phyloP scores from a whole-genome alignment of 495 filamentous ascomycete genomes.

The Penicillium verhagenii region DNA sequence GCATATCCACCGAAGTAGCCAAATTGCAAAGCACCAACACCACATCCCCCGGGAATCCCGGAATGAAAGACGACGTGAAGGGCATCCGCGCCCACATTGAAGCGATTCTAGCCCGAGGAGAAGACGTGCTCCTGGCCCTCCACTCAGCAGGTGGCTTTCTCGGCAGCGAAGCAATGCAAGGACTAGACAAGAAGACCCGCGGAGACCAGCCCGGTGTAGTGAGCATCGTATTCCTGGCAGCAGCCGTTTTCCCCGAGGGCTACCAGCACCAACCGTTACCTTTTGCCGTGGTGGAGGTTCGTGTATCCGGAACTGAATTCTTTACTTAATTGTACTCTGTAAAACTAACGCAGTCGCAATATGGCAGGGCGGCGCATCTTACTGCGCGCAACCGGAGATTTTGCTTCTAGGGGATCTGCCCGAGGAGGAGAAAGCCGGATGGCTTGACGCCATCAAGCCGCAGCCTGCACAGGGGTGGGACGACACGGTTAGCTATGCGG shows the following conservation, averaged over 20 bases:
- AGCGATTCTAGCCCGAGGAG: slow-evolving; percentile 5
- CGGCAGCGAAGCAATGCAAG: slow-evolving; percentile 32
- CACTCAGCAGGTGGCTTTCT: slow-evolving; percentile 41
- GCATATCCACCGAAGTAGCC: slow-evolving; percentile 12
- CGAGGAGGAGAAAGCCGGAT: neutral
- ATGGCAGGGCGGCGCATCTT: slow-evolving; percentile 1
- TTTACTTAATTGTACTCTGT: too few relatives aligned
- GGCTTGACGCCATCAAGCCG: neutral
- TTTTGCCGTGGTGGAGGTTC: slow-evolving; percentile 19
- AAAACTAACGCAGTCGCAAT: neutral
- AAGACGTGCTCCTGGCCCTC: slow-evolving; percentile 35
- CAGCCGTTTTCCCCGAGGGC: slow-evolving; percentile 17
- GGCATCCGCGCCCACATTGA: slow-evolving; percentile 20
- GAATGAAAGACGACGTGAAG: slow-evolving; percentile 20
- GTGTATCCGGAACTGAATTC: too few relatives aligned
- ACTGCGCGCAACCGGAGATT: slow-evolving; percentile 1
- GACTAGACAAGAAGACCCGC: slow-evolving; percentile 13
- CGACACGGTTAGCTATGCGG: slow-evolving; percentile 17
- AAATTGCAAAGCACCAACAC: slow-evolving; percentile 23
- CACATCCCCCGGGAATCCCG: slow-evolving; percentile 18
- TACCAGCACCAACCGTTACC: slow-evolving; percentile 18
- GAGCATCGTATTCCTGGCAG: slow-evolving; percentile 24
- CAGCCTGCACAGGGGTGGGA: slow-evolving; percentile 16
- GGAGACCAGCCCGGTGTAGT: slow-evolving; percentile 17
- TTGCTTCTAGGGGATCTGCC: neutral